Evolutionary conservation across 1,139 yeast species (phyloP).

Genomic region (Protomyces pachydermus): DNA sequence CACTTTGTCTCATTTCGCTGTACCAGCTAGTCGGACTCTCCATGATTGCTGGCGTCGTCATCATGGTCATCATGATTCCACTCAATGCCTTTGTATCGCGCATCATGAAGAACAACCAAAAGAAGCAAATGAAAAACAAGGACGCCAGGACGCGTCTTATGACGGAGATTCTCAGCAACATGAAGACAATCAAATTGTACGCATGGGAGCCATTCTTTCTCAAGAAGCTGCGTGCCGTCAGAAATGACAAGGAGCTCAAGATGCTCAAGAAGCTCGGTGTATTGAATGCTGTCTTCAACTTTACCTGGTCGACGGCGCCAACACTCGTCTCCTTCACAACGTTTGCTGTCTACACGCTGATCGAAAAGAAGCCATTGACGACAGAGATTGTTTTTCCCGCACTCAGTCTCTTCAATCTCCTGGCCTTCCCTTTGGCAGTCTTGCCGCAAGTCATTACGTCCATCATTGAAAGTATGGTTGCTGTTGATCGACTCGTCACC

Average conservation of each 20-base stretch:
- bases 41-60: conserved; percentile 95
- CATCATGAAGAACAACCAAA: conserved; percentile 70
- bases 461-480: conserved; percentile 85
- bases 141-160: conserved; percentile 68
- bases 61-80: conserved; percentile 82
- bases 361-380: conserved; percentile 63
- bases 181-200: conserved; percentile 84
- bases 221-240: conserved; percentile 64
- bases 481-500: conserved; percentile 66
- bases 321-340: conserved; percentile 87
- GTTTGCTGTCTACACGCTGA: conserved; percentile 71
- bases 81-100: conserved; percentile 70
- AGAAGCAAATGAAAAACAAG: conserved; percentile 62
- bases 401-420: conserved; percentile 66
- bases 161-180: conserved; percentile 82
- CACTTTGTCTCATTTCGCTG: conserved; percentile 69
- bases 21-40: conserved; percentile 75
- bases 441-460: conserved; percentile 86
- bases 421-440: conserved; percentile 88
- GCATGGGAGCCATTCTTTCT: conserved; percentile 93
- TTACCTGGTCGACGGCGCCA: conserved; percentile 85
- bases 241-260: conserved; percentile 81
- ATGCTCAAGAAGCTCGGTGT: conserved; percentile 74
- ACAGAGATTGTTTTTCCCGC: conserved; percentile 97
- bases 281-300: conserved; percentile 65